These are phyloP conservation scores for Aspergillus versicolor DNA, from an alignment of 2,329 filamentous ascomycete genomes.

Conservation along the genomic window DNA sequence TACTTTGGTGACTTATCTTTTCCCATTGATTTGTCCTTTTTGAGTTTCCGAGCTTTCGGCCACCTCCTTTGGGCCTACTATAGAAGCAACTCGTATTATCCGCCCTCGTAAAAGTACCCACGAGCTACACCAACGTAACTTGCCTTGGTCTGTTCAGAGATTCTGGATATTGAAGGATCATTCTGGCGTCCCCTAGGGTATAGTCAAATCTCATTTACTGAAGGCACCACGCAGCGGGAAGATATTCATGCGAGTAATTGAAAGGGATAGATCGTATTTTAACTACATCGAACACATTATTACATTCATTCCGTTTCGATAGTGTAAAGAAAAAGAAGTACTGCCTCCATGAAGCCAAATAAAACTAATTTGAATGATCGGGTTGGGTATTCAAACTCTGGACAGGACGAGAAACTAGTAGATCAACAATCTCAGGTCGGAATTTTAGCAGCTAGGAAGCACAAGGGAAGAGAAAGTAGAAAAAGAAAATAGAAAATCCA, in stretches of 20 bases:
- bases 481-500: neutral
- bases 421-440: neutral
- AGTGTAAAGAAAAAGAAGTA: neutral
- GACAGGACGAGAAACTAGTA: neutral
- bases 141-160: neutral
- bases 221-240: neutral
- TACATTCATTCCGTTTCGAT: neutral
- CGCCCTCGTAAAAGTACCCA: neutral
- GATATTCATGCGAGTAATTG: neutral
- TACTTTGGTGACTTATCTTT: constrained; percentile 10
- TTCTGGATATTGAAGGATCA: neutral
- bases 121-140: neutral
- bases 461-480: neutral
- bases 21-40: neutral
- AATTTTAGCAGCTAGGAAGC: neutral
- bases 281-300: neutral
- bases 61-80: neutral
- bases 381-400: neutral
- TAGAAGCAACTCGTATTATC: no score
- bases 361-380: neutral
- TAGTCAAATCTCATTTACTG: neutral
- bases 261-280: neutral
- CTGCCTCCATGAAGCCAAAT: neutral
- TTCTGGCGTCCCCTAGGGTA: neutral
- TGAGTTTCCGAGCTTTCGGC: neutral